phyloP scores from a whole-genome alignment of 306 rosid species.

The Cucurbita argyrosperma region DNA sequence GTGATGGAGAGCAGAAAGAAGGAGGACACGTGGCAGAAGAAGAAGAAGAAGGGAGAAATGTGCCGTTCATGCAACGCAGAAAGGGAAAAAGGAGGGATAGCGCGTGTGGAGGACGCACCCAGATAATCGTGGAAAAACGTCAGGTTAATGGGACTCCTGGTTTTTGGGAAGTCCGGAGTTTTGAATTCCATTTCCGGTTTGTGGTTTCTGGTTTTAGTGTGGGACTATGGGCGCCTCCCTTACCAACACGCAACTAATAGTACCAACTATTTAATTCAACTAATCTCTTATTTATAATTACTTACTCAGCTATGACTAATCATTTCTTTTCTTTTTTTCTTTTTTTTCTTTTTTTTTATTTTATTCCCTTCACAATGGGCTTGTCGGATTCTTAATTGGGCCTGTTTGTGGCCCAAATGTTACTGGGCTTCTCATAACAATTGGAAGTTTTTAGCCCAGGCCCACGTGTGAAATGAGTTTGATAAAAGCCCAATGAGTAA shows the following conservation, averaged over 20 bases:
- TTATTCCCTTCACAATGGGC: no score
- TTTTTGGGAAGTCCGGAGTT: conserved; percentile 36
- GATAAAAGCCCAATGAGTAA: no score
- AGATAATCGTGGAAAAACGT: conserved; percentile 17
- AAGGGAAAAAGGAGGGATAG: neutral
- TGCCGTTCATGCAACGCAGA: conserved; percentile 16
- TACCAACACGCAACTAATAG: neutral
- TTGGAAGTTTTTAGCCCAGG: no score
- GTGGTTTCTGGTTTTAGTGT: neutral
- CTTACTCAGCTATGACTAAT: neutral
- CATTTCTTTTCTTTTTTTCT: no score
- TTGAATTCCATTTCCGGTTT: neutral
- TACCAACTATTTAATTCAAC: neutral
- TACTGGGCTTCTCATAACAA: no score
- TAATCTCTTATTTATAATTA: neutral
- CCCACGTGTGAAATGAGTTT: no score
- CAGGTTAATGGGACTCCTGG: conserved; percentile 26
- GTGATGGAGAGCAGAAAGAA: neutral
- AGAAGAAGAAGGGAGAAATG: conserved; percentile 1
- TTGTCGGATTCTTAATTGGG: no score
- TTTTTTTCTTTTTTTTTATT: no score
- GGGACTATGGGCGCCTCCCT: conserved; percentile 8
- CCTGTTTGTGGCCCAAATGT: no score
- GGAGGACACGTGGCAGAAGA: conserved; percentile 1
- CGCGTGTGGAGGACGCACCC: neutral